Evolutionary conservation across 2,329 filamentous ascomycete species (phyloP), one percentile per base, ranked within the genome.

Genomic region (Phaeosphaeria sp.): DNA sequence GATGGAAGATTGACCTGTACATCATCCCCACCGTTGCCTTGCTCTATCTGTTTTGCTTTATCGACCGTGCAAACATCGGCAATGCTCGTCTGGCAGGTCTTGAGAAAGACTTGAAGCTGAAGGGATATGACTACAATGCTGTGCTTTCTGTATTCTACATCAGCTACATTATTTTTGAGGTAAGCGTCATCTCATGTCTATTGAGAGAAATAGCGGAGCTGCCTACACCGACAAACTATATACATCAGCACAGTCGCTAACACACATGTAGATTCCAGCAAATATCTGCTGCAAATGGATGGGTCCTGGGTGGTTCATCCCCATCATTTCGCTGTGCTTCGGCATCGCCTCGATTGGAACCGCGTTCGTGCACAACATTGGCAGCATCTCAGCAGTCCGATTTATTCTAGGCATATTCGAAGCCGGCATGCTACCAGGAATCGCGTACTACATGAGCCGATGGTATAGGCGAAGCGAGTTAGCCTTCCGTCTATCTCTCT

Each of bases 21-120:
- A 84, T 90, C 45, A 80, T 91, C 0, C 89, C 89, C 0, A 89
- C 86, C 0, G 87, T 91, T 0, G 78, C 88, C 0, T 56, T 91
- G 0, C 77, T 91, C 3, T 91, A 91, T 66, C 81, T 91, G 0
- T 91, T 91, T 67, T 91, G 88, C 76, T 91, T 91, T 75, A 90
- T 91, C 61, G 89, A 91, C 66, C 83, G 89, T n/a, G 87, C 89
- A 22, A 91, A 91, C 60, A 89, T 92, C 39, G 89, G 88, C n/a
- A 91, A 91, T 72, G 89, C 88, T 1, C 84, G 83, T 60, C 78
- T 91, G 18, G 88, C 88, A 3, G 88, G 88, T 0, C 78, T 91
- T 20, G 86, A 89, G 54, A 80, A 78, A 33, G 89, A 91, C 51
- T 81, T 92, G 1, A 71, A 78, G 0, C 75, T 92, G 54, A 74